These are phyloP conservation scores for Alternaria viburni DNA, from an alignment of 2,329 filamentous ascomycete species.

Conservation along the genomic window DNA sequence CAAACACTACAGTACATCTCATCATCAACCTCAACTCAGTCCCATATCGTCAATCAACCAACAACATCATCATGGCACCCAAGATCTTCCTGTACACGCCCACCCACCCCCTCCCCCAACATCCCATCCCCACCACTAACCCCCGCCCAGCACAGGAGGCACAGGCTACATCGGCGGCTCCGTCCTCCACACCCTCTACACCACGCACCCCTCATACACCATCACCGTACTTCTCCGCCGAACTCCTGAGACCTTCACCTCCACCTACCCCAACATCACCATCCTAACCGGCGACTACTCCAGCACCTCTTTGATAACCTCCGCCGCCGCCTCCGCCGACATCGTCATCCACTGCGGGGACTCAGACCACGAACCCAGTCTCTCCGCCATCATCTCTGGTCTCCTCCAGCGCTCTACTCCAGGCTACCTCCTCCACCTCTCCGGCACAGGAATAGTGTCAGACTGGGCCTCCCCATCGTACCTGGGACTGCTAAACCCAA, in stretches of 20 bases:
- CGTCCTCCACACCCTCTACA: conserved; percentile 54
- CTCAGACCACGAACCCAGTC: conserved; percentile 36
- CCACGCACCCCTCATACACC: conserved; percentile 56
- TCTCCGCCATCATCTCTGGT: conserved; percentile 58
- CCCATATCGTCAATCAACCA: no score
- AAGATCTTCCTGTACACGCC: conserved; percentile 39
- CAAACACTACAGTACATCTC: no score
- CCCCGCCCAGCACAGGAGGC: conserved; percentile 52
- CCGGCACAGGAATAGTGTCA: conserved; percentile 61
- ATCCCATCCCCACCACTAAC: not conserved
- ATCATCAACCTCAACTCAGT: no score
- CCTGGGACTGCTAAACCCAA: conserved; percentile 36
- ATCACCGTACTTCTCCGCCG: conserved; percentile 55
- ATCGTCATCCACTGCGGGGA: conserved; percentile 54
- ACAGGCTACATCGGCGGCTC: conserved; percentile 64
- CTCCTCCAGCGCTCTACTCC: conserved; percentile 55
- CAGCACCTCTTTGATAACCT: conserved; percentile 51
- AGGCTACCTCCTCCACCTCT: conserved; percentile 60
- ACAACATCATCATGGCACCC: conserved; percentile 24
- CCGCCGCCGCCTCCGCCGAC: conserved; percentile 54
- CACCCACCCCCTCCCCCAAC: not conserved
- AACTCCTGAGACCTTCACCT: conserved; percentile 32
- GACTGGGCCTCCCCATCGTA: conserved; percentile 49
- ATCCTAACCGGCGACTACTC: conserved; percentile 59
- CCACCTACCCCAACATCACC: conserved; percentile 50